These are phyloP conservation scores for Zygoascus bituminiphila DNA, from an alignment of 805 yeast genomes.

Conservation along the genomic window DNA sequence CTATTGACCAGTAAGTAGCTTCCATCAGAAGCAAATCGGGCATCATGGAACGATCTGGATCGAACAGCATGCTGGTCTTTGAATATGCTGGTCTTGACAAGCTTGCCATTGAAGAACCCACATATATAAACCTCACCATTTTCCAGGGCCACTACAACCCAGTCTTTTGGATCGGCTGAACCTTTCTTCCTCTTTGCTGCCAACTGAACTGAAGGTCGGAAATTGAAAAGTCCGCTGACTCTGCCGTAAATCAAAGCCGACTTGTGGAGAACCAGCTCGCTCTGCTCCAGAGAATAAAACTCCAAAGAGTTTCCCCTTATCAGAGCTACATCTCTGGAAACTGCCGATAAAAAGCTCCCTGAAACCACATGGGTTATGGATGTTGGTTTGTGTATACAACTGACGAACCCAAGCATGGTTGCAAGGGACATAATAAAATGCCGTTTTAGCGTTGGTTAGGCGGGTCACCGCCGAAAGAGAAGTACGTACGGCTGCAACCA, in stretches of 20 bases:
- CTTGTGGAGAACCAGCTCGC: neutral
- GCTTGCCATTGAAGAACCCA: neutral
- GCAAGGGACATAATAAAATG: too few relatives aligned
- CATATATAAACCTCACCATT: neutral
- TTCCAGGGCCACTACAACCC: neutral
- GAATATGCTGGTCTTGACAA: neutral
- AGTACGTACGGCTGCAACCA: neutral
- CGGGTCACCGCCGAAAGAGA: too few relatives aligned
- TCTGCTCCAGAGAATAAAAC: neutral
- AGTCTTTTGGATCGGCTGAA: neutral
- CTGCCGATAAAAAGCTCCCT: neutral
- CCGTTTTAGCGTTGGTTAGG: too few relatives aligned
- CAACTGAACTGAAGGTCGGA: neutral
- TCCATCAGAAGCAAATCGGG: neutral
- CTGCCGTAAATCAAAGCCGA: neutral
- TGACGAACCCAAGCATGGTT: neutral
- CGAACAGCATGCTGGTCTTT: neutral
- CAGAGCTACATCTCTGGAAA: neutral
- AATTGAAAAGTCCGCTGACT: neutral
- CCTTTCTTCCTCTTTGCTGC: neutral
- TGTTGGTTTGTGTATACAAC: neutral
- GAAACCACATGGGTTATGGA: neutral
- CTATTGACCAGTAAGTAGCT: neutral
- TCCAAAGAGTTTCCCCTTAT: neutral
- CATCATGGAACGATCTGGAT: neutral